phyloP scores from a whole-genome alignment of 768 basidiomycete genomes.

The Asterophora lycoperdoides region DNA sequence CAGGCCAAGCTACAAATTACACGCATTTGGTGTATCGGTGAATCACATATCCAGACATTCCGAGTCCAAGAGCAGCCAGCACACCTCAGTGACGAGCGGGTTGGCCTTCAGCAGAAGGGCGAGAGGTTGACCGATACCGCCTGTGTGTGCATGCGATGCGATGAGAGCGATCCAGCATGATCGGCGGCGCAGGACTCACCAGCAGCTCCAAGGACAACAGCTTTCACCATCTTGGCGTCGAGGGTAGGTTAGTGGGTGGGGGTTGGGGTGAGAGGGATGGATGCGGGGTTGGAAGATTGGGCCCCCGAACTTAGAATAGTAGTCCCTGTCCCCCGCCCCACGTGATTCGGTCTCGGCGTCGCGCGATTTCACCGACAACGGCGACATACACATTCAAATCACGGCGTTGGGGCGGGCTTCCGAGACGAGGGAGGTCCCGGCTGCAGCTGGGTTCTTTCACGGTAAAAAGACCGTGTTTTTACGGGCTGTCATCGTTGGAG shows the following conservation, averaged over 20 bases:
- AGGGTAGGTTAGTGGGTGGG: slow-evolving; percentile 6
- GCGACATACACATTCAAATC: too few species aligned
- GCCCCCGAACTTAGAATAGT: too few species aligned
- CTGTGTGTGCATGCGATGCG: slow-evolving; percentile 32
- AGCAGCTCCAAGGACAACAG: slow-evolving; percentile 94
- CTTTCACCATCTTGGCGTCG: slow-evolving; percentile 53
- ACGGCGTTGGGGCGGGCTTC: not conserved
- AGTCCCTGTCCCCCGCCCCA: slow-evolving; percentile 8
- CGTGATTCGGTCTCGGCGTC: slow-evolving; percentile 16
- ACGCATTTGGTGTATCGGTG: too few species aligned
- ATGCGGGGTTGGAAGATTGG: not conserved
- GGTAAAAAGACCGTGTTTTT: too few species aligned
- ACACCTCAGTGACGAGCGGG: slow-evolving; percentile 72
- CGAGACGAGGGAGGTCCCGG: not conserved
- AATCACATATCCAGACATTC: not conserved
- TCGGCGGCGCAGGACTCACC: slow-evolving; percentile 39
- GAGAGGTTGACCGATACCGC: slow-evolving; percentile 96
- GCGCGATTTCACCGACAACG: slow-evolving; percentile 6
- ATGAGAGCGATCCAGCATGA: slow-evolving; percentile 11
- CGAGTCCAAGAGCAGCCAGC: not conserved
- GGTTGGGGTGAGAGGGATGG: slow-evolving; percentile 11
- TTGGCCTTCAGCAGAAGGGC: slow-evolving; percentile 88
- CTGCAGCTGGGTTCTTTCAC: too few species aligned
- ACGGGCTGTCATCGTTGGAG: too few species aligned
- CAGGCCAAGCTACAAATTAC: slow-evolving; percentile 68